phyloP scores from a whole-genome alignment of 345 rosid species.

The Streptanthus diversifolius region DNA sequence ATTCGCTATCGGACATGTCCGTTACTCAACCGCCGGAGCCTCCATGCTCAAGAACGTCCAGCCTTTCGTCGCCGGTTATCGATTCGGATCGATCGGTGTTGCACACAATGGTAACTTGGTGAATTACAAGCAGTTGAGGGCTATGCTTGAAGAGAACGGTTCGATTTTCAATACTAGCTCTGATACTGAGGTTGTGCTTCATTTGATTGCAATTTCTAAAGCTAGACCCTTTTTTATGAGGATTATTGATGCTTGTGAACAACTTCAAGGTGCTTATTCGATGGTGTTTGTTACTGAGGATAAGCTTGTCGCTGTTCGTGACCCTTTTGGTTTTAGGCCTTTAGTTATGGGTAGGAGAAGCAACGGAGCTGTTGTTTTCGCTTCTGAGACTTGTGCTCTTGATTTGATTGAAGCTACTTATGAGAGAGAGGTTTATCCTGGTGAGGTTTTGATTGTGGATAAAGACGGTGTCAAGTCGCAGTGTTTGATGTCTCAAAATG shows the following conservation, averaged over 20 bases:
- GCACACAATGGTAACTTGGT: constrained; percentile 96
- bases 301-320: constrained; percentile 92
- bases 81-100: constrained; percentile 88
- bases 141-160: constrained; percentile 74
- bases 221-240: constrained; percentile 83
- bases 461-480: constrained; percentile 82
- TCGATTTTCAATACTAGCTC: constrained; percentile 89
- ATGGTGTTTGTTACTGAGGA: constrained; percentile 93
- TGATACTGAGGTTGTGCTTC: constrained; percentile 97
- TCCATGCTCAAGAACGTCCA: constrained; percentile 97
- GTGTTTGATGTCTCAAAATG: constrained; percentile 63
- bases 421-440: constrained; percentile 89
- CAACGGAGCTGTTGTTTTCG: constrained; percentile 86
- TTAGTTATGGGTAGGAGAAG: constrained; percentile 96
- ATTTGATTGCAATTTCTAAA: constrained; percentile 87
- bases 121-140: constrained; percentile 63
- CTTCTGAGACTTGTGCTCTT: constrained; percentile 96
- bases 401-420: constrained; percentile 94
- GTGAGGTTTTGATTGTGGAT: constrained; percentile 84
- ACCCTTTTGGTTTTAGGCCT: constrained; percentile 86
- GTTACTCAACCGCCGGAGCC: constrained; percentile 92
- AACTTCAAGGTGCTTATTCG: constrained; percentile 84
- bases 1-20: constrained; percentile 84
- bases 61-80: constrained; percentile 93
- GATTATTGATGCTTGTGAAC: constrained; percentile 90